Percentiles rank a stretch among this genome's conserved stretches.
phyloP scores from a whole-genome alignment of 2,329 filamentous ascomycete genomes.

The Aspergillus tamarii region DNA sequence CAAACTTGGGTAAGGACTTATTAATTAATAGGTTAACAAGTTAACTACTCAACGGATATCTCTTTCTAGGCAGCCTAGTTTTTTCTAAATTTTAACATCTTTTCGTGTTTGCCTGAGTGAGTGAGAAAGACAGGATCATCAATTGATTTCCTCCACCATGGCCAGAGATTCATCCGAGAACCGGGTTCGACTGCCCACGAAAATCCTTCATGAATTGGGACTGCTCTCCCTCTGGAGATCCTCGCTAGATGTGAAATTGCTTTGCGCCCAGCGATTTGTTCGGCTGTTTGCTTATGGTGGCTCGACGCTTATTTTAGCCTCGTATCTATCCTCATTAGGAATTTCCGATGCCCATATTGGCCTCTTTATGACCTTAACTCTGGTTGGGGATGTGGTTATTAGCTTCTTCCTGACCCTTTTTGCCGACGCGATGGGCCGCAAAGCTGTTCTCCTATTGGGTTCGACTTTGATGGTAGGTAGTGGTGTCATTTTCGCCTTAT shows the following conservation, averaged over 20 bases:
- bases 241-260: slow-evolving; percentile 41
- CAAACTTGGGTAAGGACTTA: too few relatives aligned
- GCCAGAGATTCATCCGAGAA: neutral
- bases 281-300: slow-evolving; percentile 69
- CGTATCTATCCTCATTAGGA: slow-evolving; percentile 61
- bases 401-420: slow-evolving; percentile 61
- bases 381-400: slow-evolving; percentile 63
- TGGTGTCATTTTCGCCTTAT: slow-evolving; percentile 58
- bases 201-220: slow-evolving; percentile 37
- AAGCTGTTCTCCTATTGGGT: slow-evolving; percentile 57
- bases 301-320: slow-evolving; percentile 62
- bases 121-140: neutral
- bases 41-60: too few relatives aligned
- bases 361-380: slow-evolving; percentile 66
- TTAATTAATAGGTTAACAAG: too few relatives aligned
- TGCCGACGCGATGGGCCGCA: slow-evolving; percentile 61
- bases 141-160: neutral
- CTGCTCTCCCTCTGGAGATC: slow-evolving; percentile 42
- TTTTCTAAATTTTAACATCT: neutral
- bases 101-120: neutral
- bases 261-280: slow-evolving; percentile 46
- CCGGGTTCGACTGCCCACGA: slow-evolving; percentile 4
- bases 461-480: slow-evolving; percentile 60
- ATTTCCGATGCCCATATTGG: slow-evolving; percentile 64
- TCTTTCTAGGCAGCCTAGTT: neutral